Base-by-base conservation (phyloP, 495 filamentous ascomycete species). In the Clavariopsis aquatica region DNA sequence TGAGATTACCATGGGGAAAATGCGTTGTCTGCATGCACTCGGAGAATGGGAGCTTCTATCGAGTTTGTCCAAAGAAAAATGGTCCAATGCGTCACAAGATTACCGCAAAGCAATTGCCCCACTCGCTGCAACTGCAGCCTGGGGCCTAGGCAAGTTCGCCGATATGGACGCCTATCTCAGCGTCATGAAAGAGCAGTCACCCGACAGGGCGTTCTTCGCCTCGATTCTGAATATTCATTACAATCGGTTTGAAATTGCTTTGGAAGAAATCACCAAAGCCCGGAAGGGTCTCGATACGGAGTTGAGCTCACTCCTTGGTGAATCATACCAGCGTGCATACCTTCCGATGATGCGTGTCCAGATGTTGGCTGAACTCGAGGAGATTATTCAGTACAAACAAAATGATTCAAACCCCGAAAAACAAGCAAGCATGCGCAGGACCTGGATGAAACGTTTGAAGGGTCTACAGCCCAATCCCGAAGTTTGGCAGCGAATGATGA, bases 1-100 rank as follows among this genome's bases (percentile, higher is more conserved):
- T 64, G 93, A 97, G 57, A 87, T 97, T 34, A 93, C 93, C 5
- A 96, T 98, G 92, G 94, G 94, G 63, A 98, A 98, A 76, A 99
- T 99, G 94, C 88, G 95, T 19, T 99, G 94, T 83, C 78, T 97
- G 43, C 95, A 99, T 71, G 94, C 94, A 29, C 83, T 99, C 31
- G 95, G 94, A 45, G 94, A 99, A 74, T 99, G 93, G 93, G 95
- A 96, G 66, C 84, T 90, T 13, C 80, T 99, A 10, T 93, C 93
- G 10, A 81, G 85, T 45, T 82, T 99, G 34, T 91, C 92, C 0
- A 89, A 96, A 67, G 90, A 95, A 65, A 96, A 93, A 52, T 99
- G 93, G 93, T 83, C 87, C 57, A 89, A 90, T 71, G 92, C 94
- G 19, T 85, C 84, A 13, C 79, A 86, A 2, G 93, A 98, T 64